Percentiles rank a stretch among this genome's conserved stretches.
Conservation (phyloP, 1,284 basidiomycete species). For the Cutaneotrichosporon mucoides region DNA sequence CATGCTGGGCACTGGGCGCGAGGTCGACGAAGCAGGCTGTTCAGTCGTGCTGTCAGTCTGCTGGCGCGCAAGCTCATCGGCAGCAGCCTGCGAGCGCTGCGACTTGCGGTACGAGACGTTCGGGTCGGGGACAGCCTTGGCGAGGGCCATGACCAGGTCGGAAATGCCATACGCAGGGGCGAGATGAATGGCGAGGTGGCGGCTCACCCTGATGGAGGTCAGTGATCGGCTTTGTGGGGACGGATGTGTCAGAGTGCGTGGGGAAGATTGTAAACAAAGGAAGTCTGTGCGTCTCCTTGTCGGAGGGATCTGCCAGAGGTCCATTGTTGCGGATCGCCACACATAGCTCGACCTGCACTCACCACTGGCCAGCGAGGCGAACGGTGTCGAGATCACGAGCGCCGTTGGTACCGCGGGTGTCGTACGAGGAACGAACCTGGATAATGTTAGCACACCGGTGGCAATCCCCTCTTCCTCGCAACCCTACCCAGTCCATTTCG, state of each 20-base stretch:
- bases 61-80: conserved; percentile 33
- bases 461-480: not conserved
- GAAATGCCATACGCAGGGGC: conserved; percentile 57
- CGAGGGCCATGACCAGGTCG: conserved; percentile 54
- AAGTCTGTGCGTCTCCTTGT: not conserved
- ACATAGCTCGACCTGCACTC: conserved; percentile 12
- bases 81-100: conserved; percentile 47
- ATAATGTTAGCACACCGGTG: not conserved
- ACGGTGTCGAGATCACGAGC: conserved; percentile 58
- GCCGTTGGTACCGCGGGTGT: conserved; percentile 77
- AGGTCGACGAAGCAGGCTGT: not conserved
- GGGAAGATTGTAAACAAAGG: not conserved
- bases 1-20: conserved; percentile 14
- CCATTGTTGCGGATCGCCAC: not conserved
- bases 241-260: not conserved
- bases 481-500: conserved; percentile 70
- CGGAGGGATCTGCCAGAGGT: no score
- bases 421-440: conserved; percentile 57
- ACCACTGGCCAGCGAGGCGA: conserved; percentile 76
- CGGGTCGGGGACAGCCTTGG: conserved; percentile 72
- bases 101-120: conserved; percentile 66
- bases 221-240: not conserved
- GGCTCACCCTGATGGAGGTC: conserved; percentile 59
- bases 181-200: conserved; percentile 61
- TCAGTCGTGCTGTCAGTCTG: not conserved